A percentile compares a stretch with the other conserved stretches of the same genome.
Evolutionary conservation across 192 early-diverging fungal genomes (phyloP).

Genomic region (Coemansia sp.): DNA sequence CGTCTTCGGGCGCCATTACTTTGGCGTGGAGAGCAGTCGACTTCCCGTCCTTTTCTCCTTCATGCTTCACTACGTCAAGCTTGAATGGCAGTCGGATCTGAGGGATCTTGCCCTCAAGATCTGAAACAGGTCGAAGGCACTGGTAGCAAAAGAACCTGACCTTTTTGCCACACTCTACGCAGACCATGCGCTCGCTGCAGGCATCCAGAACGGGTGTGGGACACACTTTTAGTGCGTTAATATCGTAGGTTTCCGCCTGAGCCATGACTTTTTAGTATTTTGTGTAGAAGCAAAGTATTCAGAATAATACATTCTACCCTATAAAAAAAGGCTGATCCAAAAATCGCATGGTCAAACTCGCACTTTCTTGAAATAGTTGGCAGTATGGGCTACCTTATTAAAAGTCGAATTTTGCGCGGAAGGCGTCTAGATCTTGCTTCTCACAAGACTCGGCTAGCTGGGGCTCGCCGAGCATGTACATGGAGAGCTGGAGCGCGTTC

Average conservation of each 20-base stretch:
- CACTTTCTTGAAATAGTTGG: not conserved
- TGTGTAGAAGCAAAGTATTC: not conserved
- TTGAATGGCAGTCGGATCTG: conserved; percentile 67
- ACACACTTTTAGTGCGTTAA: conserved; percentile 23
- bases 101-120: conserved; percentile 56
- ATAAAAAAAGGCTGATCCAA: not conserved
- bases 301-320: not conserved
- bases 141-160: conserved; percentile 73
- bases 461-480: conserved; percentile 70
- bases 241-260: conserved; percentile 30
- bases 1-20: conserved; percentile 69
- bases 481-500: conserved; percentile 77
- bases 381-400: conserved; percentile 28
- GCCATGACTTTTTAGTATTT: conserved; percentile 14
- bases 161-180: conserved; percentile 63
- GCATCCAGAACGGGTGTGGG: conserved; percentile 31
- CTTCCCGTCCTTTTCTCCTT: conserved; percentile 76
- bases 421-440: conserved; percentile 71
- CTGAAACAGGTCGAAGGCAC: conserved; percentile 61
- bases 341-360: not conserved
- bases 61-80: conserved; percentile 79
- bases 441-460: conserved; percentile 85
- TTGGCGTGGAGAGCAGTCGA: conserved; percentile 86
- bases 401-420: conserved; percentile 86
- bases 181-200: conserved; percentile 52